Evolutionary conservation across 495 filamentous ascomycete species (phyloP).

Genomic region (Penicillium salamii): DNA sequence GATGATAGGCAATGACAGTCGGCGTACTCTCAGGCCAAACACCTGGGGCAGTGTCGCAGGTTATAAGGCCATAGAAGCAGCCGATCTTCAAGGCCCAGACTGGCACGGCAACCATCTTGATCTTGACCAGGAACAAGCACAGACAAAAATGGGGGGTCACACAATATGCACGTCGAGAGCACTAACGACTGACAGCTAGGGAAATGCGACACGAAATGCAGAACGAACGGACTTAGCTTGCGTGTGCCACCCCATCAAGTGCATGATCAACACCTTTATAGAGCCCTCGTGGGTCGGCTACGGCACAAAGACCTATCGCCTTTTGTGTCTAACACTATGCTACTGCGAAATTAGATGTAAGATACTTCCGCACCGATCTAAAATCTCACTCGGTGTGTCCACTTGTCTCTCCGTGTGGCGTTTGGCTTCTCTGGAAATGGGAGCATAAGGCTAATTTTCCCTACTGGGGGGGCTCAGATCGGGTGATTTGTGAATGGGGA

Average conservation of each 20-base stretch:
- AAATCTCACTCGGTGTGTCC: slow-evolving; percentile 6
- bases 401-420: slow-evolving; percentile 10
- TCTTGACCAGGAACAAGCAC: slow-evolving; percentile 15
- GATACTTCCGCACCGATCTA: background rate
- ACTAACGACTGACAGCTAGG: slow-evolving; percentile 25
- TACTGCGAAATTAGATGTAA: slow-evolving; percentile 2
- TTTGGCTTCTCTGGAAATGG: background rate
- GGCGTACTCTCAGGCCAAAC: slow-evolving; percentile 27
- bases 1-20: slow-evolving; percentile 21
- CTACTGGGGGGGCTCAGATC: background rate
- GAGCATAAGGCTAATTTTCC: slow-evolving; percentile 2
- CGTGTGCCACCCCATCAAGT: slow-evolving; percentile 2
- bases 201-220: slow-evolving; percentile 9
- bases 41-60: slow-evolving; percentile 36
- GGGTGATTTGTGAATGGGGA: slow-evolving; percentile 1
- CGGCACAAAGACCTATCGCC: slow-evolving; percentile 12
- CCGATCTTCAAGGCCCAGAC: slow-evolving; percentile 24
- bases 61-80: slow-evolving; percentile 40
- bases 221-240: slow-evolving; percentile 10
- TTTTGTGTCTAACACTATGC: slow-evolving; percentile 6
- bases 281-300: background rate
- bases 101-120: slow-evolving; percentile 30
- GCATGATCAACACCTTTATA: slow-evolving; percentile 18
- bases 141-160: slow-evolving; percentile 9
- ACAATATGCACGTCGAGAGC: slow-evolving; percentile 19